Conservation (phyloP, 2,329 filamentous ascomycete species). For the Neonectria neomacrospora region DNA sequence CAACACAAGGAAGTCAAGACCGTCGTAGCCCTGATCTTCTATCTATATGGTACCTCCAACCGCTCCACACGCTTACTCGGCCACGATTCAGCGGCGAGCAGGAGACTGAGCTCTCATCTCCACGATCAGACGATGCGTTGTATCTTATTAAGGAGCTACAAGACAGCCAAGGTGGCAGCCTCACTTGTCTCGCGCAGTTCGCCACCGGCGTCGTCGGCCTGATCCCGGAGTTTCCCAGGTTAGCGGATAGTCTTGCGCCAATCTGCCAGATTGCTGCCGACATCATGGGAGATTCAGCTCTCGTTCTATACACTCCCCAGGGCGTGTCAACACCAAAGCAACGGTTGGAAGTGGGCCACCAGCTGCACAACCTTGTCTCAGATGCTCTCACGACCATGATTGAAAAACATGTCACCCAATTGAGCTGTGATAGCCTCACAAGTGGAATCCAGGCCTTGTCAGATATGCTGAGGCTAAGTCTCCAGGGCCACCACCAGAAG, state of each 20-base stretch:
- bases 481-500: constrained; percentile 52
- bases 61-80: constrained; percentile 50
- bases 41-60: constrained; percentile 55
- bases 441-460: constrained; percentile 55
- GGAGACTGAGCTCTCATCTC: constrained; percentile 23
- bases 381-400: constrained; percentile 58
- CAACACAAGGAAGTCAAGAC: constrained; percentile 21
- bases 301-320: constrained; percentile 33
- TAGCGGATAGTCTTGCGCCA: constrained; percentile 56
- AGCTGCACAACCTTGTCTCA: constrained; percentile 57
- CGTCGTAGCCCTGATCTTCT: constrained; percentile 42
- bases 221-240: constrained; percentile 58
- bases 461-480: constrained; percentile 55
- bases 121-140: constrained; percentile 34
- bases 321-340: constrained; percentile 43
- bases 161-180: constrained; percentile 53
- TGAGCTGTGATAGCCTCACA: constrained; percentile 58
- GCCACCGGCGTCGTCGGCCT: constrained; percentile 54
- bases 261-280: constrained; percentile 51
- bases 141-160: constrained; percentile 59
- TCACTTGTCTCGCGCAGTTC: constrained; percentile 57
- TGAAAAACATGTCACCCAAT: constrained; percentile 65
- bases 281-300: constrained; percentile 47
- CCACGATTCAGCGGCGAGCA: constrained; percentile 26
- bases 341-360: constrained; percentile 54